Conservation (phyloP, 2,329 filamentous ascomycete genomes). For the Clarireedia homoeocarpa region DNA sequence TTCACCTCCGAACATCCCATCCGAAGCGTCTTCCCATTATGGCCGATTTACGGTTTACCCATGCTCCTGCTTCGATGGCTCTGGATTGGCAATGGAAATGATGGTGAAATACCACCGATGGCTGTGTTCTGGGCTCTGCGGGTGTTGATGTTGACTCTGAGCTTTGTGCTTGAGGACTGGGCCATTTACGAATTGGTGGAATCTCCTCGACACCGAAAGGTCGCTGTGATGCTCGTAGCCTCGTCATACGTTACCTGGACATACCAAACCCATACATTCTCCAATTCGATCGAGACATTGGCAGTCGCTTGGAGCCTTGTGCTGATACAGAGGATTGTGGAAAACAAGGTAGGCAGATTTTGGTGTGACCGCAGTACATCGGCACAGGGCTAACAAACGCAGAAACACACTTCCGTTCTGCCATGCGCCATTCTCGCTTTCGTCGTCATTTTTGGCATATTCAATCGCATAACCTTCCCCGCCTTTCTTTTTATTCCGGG, state of each 20-base stretch:
- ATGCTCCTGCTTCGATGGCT: conserved; percentile 91
- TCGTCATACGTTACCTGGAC: conserved; percentile 99
- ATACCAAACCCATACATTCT: conserved; percentile 96
- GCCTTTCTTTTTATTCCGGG: conserved; percentile 84
- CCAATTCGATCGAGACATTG: conserved; percentile 92
- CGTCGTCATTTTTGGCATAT: conserved; percentile 76
- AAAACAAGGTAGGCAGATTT: conserved; percentile 54
- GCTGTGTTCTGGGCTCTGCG: conserved; percentile 85
- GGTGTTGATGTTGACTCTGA: conserved; percentile 85
- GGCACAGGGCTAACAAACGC: conserved; percentile 12
- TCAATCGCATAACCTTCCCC: conserved; percentile 96
- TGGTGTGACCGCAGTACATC: neutral
- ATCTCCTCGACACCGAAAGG: conserved; percentile 60
- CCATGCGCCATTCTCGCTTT: conserved; percentile 73
- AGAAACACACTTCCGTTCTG: conserved; percentile 69
- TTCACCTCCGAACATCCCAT: conserved; percentile 85
- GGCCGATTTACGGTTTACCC: conserved; percentile 88
- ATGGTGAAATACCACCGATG: conserved; percentile 71
- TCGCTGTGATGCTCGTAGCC: conserved; percentile 76
- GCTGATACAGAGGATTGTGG: conserved; percentile 77
- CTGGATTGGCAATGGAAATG: conserved; percentile 74
- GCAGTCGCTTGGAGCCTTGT: conserved; percentile 91
- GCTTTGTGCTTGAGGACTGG: conserved; percentile 97
- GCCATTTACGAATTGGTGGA: conserved; percentile 86
- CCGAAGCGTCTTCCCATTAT: conserved; percentile 92